Base-by-base conservation (phyloP, 2,329 filamentous ascomycete species). In the Colletotrichum lini region DNA sequence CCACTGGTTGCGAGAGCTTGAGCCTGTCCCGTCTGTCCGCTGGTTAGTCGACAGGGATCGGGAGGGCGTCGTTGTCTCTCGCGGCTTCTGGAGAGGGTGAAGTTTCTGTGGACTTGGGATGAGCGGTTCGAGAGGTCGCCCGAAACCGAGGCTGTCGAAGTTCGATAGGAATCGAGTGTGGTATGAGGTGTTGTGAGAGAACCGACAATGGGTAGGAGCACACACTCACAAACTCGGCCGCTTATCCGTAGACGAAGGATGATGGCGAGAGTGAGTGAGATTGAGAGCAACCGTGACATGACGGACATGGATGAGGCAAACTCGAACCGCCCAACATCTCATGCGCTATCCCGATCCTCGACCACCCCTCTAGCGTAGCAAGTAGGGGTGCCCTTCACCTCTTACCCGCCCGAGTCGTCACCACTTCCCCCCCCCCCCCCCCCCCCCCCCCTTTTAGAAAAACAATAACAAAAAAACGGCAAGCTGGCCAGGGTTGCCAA, bases 1-100 rank as follows among this genome's bases (percentile, higher is more conserved):
- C 56, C 67, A 66, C 62, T 30, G n/a, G 47, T 44, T 44, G 49
- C 12, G 47, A 65, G 54, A 66, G 54, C 30, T 59, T 72, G 54
- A 66, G 54, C 30, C 53, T 72, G 53, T 58, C 65, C 30, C 59
- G 15, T 40, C 9, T 18, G 67, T 61, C n/a, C 45, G 38, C 10
- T 70, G 57, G 56, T 65, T 70, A 60, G 70, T n/a, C 30, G n/a
- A 26, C n/a, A 45, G 52, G 26, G 26, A 16, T 21, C 38, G 26
- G 40, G 38, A 26, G 30, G 50, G 40, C 35, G n/a, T 52, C 38
- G 15, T 47, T 42, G 42, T 65, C 16, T 18, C 49, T 35, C 35
- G 50, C 53, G 47, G 26, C 63, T 44, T 57, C 23, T 59, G 30
- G 18, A 21, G 50, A n/a, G 8, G 30, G 38, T 60, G 64, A 40